Base-by-base conservation (phyloP, 129 eudicot genomes). In the Heracleum sosnowskyi region DNA sequence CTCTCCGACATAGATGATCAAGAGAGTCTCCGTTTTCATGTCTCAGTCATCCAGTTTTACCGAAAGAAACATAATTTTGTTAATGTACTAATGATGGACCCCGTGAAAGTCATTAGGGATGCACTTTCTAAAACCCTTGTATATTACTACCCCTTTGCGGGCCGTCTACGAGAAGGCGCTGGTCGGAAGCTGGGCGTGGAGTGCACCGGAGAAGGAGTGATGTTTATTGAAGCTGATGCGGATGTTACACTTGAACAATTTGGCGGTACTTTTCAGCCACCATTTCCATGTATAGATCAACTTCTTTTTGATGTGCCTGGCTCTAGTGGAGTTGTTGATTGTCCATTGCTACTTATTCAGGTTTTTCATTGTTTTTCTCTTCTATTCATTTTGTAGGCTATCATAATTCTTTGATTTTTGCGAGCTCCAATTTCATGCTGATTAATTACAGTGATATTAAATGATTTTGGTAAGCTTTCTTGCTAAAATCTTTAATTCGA, bases 191-290 rank as follows among this genome's bases (percentile, higher is more conserved):
- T 63, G 36, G 36, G 34, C 18, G 70, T 63, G 37, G 70, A 63
- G 16, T 63, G 70, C 86, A 80, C 46, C 8, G 79, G 75, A 4
- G 83, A 87, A 35, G 88, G 91, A 0, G 73, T 85, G 39, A 0
- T 85, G 80, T 87, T 87, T 37, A 42, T 87, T 7, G 91, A 85
- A 46, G 91, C n/a, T n/a, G n/a, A n/a, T n/a, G n/a, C n/a, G n/a
- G n/a, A n/a, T n/a, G n/a, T n/a, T n/a, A n/a, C n/a, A 34, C 66
- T 85, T 28, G 77, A 77, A 7, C 77, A 83, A 39, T 62, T 86
- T 36, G 89, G 86, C 0, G 84, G 63, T 11, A 33, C 20, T 9
- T 62, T 87, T 36, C 76, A n/a, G 18, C 86, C 91, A 4, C 88
- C 91, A 34, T 85, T 71, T 24, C 88, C 83, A 4, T 85, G 36